Base-by-base conservation (phyloP, 2,329 filamentous ascomycete genomes). In the Ophiostoma quercus region DNA sequence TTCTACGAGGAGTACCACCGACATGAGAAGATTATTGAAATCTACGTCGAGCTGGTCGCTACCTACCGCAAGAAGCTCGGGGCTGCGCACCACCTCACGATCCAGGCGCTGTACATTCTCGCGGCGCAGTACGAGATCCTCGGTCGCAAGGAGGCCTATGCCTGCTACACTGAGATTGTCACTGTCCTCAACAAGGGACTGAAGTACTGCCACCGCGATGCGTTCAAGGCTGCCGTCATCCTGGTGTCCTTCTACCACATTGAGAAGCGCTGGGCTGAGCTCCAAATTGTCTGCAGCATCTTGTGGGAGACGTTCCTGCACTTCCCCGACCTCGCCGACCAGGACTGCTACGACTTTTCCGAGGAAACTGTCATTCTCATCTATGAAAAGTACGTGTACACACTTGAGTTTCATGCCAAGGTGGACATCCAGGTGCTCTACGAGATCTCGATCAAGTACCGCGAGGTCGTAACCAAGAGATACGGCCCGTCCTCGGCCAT, bases 371-470 rank as follows among this genome's bases (percentile, higher is more conserved):
- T 84, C 2, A 79, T 82, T 70, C 79, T 83, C 71, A 78, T 84
- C 67, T 83, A 82, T 73, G 75, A 78, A 29, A 80, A 80, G 47
- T 85, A 85, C 74, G 79, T 80, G 65, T 79, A 81, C 47, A 79
- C 83, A n/a, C 74, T 85, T 22, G 80, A 83, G 68, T 75, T 78
- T 12, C 79, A 81, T 29, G 77, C 78, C 70, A 80, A 79, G 71
- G 80, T 78, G 2, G 80, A 82, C 68, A 80, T 82, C 71, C 77
- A 78, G 1, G 76, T 82, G 37, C 77, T 80, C 19, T 82, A 84
- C 73, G 78, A 82, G 74, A 76, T 85, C 29, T 79, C 82, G 0
- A 78, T 80, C 5, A 79, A 84, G 74, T 84, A 84, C 73, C 81
- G 82, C 70, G 80, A 82, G 71, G 79, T 80, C 0, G 81, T 82